Conservation (phyloP, 768 basidiomycete genomes). For the Lactarius tabidus region DNA sequence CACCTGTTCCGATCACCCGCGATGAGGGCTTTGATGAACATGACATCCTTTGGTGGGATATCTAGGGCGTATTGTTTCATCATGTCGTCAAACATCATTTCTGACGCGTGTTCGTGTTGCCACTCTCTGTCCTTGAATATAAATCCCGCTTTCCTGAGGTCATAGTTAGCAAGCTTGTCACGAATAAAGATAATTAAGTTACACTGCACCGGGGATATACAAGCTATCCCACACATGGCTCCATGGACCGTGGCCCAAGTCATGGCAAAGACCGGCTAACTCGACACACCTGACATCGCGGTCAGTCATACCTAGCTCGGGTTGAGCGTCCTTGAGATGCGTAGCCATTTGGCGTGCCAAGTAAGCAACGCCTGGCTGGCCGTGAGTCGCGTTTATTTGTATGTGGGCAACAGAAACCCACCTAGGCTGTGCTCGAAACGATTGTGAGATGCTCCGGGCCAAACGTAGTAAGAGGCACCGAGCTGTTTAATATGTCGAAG, state of each 20-base stretch:
- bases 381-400: conserved; percentile 4
- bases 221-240: conserved; percentile 77
- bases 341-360: conserved; percentile 62
- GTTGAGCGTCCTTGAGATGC: conserved; percentile 55
- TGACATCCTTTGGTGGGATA: conserved; percentile 45
- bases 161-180: background rate
- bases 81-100: conserved; percentile 77
- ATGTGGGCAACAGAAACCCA: conserved; percentile 28
- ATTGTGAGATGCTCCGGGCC: conserved; percentile 74
- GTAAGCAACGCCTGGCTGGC: conserved; percentile 66
- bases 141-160: conserved; percentile 7
- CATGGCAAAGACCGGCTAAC: conserved; percentile 78
- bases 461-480: conserved; percentile 71
- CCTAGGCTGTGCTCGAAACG: conserved; percentile 85
- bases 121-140: conserved; percentile 43
- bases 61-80: conserved; percentile 51
- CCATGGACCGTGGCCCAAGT: conserved; percentile 84
- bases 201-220: conserved; percentile 70
- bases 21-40: conserved; percentile 76
- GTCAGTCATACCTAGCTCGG: conserved; percentile 58
- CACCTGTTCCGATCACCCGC: conserved; percentile 53
- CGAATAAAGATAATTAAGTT: conserved; percentile 28
- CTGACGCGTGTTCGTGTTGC: conserved; percentile 76
- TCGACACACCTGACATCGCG: conserved; percentile 75
- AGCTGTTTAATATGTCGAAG: conserved; percentile 76